Evolutionary conservation across 1,284 basidiomycete genomes (phyloP).

Genomic region (Cutaneotrichosporon curvatum): DNA sequence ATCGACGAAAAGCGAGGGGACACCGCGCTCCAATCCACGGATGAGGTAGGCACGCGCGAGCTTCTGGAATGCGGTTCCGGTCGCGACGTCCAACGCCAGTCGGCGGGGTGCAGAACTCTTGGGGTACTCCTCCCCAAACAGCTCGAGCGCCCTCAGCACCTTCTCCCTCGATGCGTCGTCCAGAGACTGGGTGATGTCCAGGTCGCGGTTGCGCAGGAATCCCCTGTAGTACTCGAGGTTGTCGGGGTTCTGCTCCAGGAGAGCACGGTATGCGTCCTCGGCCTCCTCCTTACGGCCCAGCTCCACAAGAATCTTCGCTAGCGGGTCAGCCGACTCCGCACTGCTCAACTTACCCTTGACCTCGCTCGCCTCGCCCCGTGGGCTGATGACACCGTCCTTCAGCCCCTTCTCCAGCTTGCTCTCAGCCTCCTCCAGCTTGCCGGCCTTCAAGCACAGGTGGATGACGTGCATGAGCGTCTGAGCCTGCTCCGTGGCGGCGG

Average conservation of each 20-base stretch:
- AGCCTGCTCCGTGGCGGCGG: slow-evolving; percentile 58
- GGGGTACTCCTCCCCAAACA: slow-evolving; percentile 59
- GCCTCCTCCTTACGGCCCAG: slow-evolving; percentile 60
- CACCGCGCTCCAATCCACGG: slow-evolving; percentile 68
- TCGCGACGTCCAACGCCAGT: slow-evolving; percentile 60
- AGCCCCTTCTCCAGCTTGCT: slow-evolving; percentile 62
- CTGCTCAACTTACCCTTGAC: slow-evolving; percentile 54
- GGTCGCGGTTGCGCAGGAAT: slow-evolving; percentile 60
- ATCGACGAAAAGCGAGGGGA: slow-evolving; percentile 91
- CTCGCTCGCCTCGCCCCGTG: slow-evolving; percentile 64
- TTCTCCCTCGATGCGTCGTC: slow-evolving; percentile 49
- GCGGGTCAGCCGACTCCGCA: slow-evolving; percentile 4
- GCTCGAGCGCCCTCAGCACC: slow-evolving; percentile 56
- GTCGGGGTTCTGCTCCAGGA: slow-evolving; percentile 83
- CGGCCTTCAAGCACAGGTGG: slow-evolving; percentile 67
- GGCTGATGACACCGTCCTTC: slow-evolving; percentile 61
- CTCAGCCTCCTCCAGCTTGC: slow-evolving; percentile 48
- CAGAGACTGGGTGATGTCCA: slow-evolving; percentile 49
- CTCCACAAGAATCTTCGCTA: slow-evolving; percentile 55
- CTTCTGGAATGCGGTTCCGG: slow-evolving; percentile 60
- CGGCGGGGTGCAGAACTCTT: slow-evolving; percentile 66
- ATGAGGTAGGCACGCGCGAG: slow-evolving; percentile 66
- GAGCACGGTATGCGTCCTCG: slow-evolving; percentile 65
- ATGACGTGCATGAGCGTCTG: slow-evolving; percentile 81
- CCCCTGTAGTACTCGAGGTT: slow-evolving; percentile 71